These are phyloP conservation scores for Bondarzewia mesenterica DNA, from an alignment of 1,284 basidiomycete species.

Conservation along the genomic window DNA sequence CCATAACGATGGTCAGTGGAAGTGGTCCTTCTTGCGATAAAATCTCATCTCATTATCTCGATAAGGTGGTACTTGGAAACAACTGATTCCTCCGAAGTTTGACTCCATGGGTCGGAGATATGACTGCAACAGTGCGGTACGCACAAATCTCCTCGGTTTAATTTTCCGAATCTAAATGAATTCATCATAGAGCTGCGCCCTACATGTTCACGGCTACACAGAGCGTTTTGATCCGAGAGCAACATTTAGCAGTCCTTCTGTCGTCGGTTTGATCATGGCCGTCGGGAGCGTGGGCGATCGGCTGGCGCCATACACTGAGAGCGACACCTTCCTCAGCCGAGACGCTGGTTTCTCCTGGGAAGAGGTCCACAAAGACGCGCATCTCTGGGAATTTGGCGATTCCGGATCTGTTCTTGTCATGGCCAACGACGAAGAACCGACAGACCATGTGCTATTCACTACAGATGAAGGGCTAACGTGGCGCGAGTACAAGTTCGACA, in stretches of 20 bases:
- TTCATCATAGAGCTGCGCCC: conserved; percentile 77
- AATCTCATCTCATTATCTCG: conserved; percentile 1
- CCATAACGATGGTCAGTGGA: conserved; percentile 81
- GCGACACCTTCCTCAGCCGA: conserved; percentile 93
- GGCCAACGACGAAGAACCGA: conserved; percentile 91
- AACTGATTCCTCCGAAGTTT: conserved; percentile 61
- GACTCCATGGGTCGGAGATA: conserved; percentile 81
- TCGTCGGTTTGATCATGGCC: conserved; percentile 90
- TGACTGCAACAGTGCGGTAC: conserved; percentile 63
- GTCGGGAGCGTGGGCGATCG: conserved; percentile 94
- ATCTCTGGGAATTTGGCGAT: conserved; percentile 98
- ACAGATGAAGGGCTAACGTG: conserved; percentile 85
- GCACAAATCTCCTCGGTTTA: too few relatives aligned
- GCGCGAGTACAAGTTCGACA: conserved; percentile 80
- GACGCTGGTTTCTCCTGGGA: conserved; percentile 98
- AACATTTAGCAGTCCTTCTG: conserved; percentile 88
- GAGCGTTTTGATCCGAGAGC: conserved; percentile 86
- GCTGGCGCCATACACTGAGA: conserved; percentile 77
- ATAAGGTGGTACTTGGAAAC: conserved; percentile 81
- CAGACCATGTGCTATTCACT: conserved; percentile 84
- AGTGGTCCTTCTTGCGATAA: neutral
- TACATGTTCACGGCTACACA: conserved; percentile 95
- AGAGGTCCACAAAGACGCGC: conserved; percentile 96
- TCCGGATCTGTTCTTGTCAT: conserved; percentile 91
- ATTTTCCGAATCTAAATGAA: neutral